phyloP scores from a whole-genome alignment of 2,329 filamentous ascomycete species.

The Claviceps capensis region DNA sequence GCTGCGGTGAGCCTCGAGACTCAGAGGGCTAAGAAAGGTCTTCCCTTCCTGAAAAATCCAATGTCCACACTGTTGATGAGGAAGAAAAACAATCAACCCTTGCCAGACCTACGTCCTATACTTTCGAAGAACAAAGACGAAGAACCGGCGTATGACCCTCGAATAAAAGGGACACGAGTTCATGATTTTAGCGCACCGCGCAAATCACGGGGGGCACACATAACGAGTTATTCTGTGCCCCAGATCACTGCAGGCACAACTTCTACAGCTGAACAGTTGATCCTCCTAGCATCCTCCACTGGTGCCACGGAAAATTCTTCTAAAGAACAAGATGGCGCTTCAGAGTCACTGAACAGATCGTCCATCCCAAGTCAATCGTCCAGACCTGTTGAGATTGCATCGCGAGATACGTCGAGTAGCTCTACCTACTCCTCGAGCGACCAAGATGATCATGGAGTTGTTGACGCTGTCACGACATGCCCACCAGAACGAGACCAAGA shows the following conservation, averaged over 20 bases:
- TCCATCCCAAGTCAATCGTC: not conserved
- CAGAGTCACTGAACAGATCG: not conserved
- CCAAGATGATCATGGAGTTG: not conserved
- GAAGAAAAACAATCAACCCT: slow-evolving; percentile 38
- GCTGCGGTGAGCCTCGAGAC: slow-evolving; percentile 21
- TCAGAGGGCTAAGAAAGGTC: slow-evolving; percentile 36
- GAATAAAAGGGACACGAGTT: slow-evolving; percentile 48
- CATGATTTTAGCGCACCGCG: slow-evolving; percentile 54
- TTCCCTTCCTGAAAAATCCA: slow-evolving; percentile 45
- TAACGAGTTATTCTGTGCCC: not conserved
- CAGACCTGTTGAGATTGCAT: not conserved
- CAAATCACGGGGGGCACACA: slow-evolving; percentile 9
- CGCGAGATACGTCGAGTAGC: not conserved
- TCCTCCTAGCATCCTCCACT: slow-evolving; percentile 11
- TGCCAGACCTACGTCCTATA: slow-evolving; percentile 28
- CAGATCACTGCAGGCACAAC: not conserved
- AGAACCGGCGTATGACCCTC: slow-evolving; percentile 43
- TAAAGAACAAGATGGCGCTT: not conserved
- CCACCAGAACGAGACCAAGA: not conserved
- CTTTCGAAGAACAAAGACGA: slow-evolving; percentile 25
- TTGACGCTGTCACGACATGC: too few relatives aligned
- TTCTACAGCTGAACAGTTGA: not conserved
- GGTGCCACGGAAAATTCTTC: not conserved
- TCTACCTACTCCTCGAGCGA: not conserved
- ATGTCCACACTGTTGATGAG: slow-evolving; percentile 45